Conservation (phyloP, 441 rosid species). For the Aquilaria agallochum region DNA sequence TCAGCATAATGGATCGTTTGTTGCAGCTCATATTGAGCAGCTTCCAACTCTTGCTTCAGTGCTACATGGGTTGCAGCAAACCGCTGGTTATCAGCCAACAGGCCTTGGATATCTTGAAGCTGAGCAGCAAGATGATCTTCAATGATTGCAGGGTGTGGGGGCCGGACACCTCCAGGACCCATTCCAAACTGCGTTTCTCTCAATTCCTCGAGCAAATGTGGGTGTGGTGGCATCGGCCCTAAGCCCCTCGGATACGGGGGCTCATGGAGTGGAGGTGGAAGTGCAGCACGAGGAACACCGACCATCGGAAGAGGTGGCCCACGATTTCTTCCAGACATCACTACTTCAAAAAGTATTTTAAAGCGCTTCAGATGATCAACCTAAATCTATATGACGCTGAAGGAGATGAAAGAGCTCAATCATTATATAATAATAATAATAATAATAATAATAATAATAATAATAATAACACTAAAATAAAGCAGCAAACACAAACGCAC, state of each 20-base stretch:
- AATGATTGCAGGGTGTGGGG: slow-evolving; percentile 58
- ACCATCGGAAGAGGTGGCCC: slow-evolving; percentile 59
- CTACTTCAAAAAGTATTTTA: slow-evolving; percentile 1
- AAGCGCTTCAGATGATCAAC: neutral
- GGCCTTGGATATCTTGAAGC: slow-evolving; percentile 83
- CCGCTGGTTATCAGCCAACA: slow-evolving; percentile 80
- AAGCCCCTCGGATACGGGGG: slow-evolving; percentile 46
- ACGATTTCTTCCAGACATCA: slow-evolving; percentile 84
- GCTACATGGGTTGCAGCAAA: slow-evolving; percentile 93
- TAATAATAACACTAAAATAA: neutral
- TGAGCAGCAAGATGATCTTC: slow-evolving; percentile 82
- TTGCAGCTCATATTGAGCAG: slow-evolving; percentile 72
- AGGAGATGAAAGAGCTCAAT: neutral
- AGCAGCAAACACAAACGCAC: neutral
- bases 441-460: too few relatives aligned
- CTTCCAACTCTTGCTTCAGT: slow-evolving; percentile 89
- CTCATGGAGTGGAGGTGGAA: slow-evolving; percentile 50
- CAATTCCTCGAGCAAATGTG: slow-evolving; percentile 55
- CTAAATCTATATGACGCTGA: slow-evolving; percentile 5
- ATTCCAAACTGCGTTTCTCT: slow-evolving; percentile 60
- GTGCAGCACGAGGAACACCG: slow-evolving; percentile 47
- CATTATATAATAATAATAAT: neutral
- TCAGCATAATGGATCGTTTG: slow-evolving; percentile 62
- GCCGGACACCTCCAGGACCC: slow-evolving; percentile 50
- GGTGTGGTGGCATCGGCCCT: slow-evolving; percentile 55